These are phyloP conservation scores for Phytophthora sp. DNA, from an alignment of 352 stramenopile species.

Conservation along the genomic window DNA sequence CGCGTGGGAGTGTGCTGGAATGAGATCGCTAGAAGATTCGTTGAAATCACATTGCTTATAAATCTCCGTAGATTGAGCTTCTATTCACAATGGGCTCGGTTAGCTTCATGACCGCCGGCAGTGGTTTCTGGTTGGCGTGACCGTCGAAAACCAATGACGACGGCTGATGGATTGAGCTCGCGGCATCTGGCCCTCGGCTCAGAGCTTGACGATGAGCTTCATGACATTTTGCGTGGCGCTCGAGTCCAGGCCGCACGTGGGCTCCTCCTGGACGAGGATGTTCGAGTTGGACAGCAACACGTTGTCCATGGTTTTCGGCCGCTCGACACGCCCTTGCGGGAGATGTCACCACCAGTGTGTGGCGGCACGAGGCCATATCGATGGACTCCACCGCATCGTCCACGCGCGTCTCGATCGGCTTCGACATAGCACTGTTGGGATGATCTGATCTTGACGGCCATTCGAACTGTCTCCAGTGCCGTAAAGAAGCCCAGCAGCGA, in stretches of 20 bases:
- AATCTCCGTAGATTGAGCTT: no score
- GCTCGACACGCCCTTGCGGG: conserved; percentile 76
- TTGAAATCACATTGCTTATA: no score
- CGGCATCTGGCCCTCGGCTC: conserved; percentile 45
- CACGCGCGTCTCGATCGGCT: conserved; percentile 43
- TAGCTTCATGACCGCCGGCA: no score
- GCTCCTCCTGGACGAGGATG: conserved; percentile 85
- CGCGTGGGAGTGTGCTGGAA: neutral
- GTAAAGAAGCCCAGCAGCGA: conserved; percentile 71
- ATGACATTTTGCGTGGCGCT: conserved; percentile 27
- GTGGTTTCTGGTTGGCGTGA: no score
- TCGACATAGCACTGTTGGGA: conserved; percentile 34
- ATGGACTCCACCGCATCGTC: conserved; percentile 62
- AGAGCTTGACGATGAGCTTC: conserved; percentile 30
- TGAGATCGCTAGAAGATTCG: no score
- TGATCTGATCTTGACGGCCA: conserved; percentile 67
- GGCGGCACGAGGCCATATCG: conserved; percentile 43
- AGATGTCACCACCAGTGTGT: conserved; percentile 79
- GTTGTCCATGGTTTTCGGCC: conserved; percentile 84
- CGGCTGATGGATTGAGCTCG: conserved; percentile 94
- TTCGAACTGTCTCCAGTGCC: conserved; percentile 68
- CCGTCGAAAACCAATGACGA: conserved; percentile 48
- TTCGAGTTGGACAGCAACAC: conserved; percentile 75
- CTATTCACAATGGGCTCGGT: no score
- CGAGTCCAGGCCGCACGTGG: conserved; percentile 58